These are phyloP conservation scores for Scalesia atractyloides DNA, from an alignment of 129 eudicot species.

Conservation along the genomic window DNA sequence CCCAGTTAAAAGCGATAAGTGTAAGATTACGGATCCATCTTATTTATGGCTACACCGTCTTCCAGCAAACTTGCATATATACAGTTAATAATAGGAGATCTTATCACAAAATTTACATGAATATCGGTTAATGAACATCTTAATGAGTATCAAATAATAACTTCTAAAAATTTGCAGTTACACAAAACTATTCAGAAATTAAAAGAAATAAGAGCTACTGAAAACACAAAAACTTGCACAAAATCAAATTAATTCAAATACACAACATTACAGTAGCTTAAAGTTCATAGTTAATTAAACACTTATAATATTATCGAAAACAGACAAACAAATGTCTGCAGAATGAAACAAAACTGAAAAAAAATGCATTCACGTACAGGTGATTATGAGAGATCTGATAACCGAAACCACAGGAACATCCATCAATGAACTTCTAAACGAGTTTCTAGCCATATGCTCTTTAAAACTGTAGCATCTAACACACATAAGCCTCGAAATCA, in stretches of 20 bases:
- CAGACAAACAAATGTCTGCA: background rate
- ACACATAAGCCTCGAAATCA: slow-evolving; percentile 80
- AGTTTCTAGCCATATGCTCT: slow-evolving; percentile 67
- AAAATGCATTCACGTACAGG: background rate
- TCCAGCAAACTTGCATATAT: background rate
- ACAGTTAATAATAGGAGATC: too few relatives aligned
- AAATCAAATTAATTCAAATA: too few relatives aligned
- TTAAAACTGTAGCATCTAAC: slow-evolving; percentile 61
- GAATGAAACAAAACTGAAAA: background rate
- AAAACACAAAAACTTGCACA: too few relatives aligned
- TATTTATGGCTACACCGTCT: slow-evolving; percentile 17
- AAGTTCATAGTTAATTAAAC: slow-evolving; percentile 17
- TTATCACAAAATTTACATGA: too few relatives aligned
- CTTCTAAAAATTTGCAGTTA: too few relatives aligned
- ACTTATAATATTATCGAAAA: background rate
- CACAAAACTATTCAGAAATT: too few relatives aligned
- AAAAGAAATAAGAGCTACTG: too few relatives aligned
- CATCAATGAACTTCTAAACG: slow-evolving; percentile 71
- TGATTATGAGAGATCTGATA: slow-evolving; percentile 91
- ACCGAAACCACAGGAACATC: slow-evolving; percentile 89
- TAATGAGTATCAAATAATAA: too few relatives aligned
- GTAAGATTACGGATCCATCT: background rate
- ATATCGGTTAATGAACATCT: too few relatives aligned
- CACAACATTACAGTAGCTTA: slow-evolving; percentile 14
- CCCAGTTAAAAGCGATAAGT: background rate